A percentile compares a stretch with the other conserved stretches of the same genome.
Conservation (phyloP, 2,329 filamentous ascomycete species). For the Ophiocordyceps sinensis region DNA sequence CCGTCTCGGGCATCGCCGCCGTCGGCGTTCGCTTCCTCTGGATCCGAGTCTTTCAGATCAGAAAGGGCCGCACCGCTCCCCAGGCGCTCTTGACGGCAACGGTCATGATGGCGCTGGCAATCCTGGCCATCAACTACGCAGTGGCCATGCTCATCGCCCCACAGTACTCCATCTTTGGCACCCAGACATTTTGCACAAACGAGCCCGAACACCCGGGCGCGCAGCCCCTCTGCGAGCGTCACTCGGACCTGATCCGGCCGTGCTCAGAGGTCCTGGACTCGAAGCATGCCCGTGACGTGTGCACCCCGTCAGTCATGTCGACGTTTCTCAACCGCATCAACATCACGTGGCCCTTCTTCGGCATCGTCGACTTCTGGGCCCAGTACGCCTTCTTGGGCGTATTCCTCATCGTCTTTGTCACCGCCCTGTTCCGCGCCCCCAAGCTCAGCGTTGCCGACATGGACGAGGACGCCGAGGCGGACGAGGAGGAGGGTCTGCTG, state of each 20-base stretch:
- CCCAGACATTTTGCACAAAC: conserved; percentile 83
- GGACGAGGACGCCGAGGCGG: conserved; percentile 79
- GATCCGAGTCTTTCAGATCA: conserved; percentile 84
- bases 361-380: conserved; percentile 85
- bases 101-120: conserved; percentile 78
- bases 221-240: conserved; percentile 60
- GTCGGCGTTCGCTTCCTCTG: conserved; percentile 94
- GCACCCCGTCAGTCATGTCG: conserved; percentile 81
- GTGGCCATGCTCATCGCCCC: conserved; percentile 89
- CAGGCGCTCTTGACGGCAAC: conserved; percentile 87
- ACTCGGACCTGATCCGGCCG: conserved; percentile 57
- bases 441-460: conserved; percentile 61
- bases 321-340: conserved; percentile 88
- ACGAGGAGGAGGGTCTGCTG: conserved; percentile 85
- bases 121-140: conserved; percentile 83
- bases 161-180: conserved; percentile 87
- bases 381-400: conserved; percentile 83
- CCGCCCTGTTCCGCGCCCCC: conserved; percentile 67
- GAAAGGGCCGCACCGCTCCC: conserved; percentile 75
- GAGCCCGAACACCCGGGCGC: conserved; percentile 45
- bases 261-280: conserved; percentile 68
- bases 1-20: conserved; percentile 70
- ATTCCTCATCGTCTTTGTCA: conserved; percentile 69
- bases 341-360: conserved; percentile 91
- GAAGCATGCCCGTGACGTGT: conserved; percentile 61